phyloP scores from a whole-genome alignment of 345 rosid genomes.

The Geranium rotundifolium region DNA sequence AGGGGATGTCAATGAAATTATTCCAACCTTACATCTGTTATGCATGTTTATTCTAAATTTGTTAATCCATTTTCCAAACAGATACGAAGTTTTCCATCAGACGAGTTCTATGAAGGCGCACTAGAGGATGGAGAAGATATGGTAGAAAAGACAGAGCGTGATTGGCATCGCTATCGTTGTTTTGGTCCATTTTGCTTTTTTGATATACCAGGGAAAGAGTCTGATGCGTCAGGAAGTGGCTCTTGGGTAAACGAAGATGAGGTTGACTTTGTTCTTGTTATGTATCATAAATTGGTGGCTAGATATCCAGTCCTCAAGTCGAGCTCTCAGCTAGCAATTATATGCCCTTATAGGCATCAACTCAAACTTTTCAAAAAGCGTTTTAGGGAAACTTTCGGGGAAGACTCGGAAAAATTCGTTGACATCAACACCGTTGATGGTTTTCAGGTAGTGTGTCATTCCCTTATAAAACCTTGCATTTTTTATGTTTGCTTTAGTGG shows the following conservation, averaged over 20 bases:
- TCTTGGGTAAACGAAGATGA: constrained; percentile 73
- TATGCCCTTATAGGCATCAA: constrained; percentile 86
- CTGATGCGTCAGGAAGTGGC: constrained; percentile 77
- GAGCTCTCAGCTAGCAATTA: constrained; percentile 79
- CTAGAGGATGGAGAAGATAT: constrained; percentile 76
- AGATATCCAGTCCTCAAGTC: constrained; percentile 69
- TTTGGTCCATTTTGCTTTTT: constrained; percentile 94
- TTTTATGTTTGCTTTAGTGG: not conserved
- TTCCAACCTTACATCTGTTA: too few relatives aligned
- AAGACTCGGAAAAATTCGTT: constrained; percentile 56
- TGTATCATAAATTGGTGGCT: constrained; percentile 71
- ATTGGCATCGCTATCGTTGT: constrained; percentile 71
- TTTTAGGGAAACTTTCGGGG: constrained; percentile 65
- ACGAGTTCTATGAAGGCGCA: constrained; percentile 63
- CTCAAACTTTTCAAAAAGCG: constrained; percentile 76
- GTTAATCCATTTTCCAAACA: constrained; percentile 14
- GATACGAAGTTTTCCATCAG: constrained; percentile 90
- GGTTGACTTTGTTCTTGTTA: constrained; percentile 66
- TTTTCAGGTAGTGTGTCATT: constrained; percentile 58
- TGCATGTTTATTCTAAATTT: not conserved
- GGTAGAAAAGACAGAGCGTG: constrained; percentile 51
- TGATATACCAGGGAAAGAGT: constrained; percentile 77
- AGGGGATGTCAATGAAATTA: too few relatives aligned
- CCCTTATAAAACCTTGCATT: not conserved
- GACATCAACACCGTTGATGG: constrained; percentile 93